These are phyloP conservation scores for Stentor roeselii DNA, from an alignment of 73 alveolate genomes.

Conservation along the genomic window DNA sequence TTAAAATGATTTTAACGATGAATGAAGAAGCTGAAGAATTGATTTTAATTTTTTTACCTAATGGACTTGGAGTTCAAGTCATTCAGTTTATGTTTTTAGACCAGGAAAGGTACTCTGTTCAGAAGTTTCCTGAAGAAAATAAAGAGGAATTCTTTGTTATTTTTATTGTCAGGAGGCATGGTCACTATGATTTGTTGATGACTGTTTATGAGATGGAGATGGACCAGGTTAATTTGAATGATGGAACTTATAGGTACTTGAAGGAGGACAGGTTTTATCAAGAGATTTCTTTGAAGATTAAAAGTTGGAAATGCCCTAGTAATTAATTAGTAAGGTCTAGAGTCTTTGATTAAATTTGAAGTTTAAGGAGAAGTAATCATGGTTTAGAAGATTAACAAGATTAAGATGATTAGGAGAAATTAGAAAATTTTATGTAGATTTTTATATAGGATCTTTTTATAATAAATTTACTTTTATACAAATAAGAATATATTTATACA, in stretches of 20 bases:
- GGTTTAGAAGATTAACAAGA: neutral
- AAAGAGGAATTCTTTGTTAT: neutral
- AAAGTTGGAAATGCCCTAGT: neutral
- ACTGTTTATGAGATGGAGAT: neutral
- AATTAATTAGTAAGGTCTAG: neutral
- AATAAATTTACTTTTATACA: neutral
- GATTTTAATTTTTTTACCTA: neutral
- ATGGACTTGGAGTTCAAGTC: neutral
- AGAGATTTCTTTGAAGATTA: neutral
- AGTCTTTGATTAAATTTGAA: no score
- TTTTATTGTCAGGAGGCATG: neutral
- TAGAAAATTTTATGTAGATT: neutral
- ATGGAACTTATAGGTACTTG: neutral
- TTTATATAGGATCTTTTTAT: neutral
- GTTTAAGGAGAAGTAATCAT: no score
- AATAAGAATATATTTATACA: no score
- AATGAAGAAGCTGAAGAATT: neutral
- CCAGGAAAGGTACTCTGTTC: neutral
- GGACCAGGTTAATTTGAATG: neutral
- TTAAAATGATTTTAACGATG: neutral
- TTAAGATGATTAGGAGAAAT: no score
- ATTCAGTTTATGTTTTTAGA: conserved; percentile 13
- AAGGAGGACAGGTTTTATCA: neutral
- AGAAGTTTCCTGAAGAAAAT: conserved; percentile 6
- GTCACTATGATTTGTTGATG: neutral